Percentiles rank a stretch among this genome's conserved stretches.
phyloP scores from a whole-genome alignment of 1,139 yeast species.

The Diutina rugosa region DNA sequence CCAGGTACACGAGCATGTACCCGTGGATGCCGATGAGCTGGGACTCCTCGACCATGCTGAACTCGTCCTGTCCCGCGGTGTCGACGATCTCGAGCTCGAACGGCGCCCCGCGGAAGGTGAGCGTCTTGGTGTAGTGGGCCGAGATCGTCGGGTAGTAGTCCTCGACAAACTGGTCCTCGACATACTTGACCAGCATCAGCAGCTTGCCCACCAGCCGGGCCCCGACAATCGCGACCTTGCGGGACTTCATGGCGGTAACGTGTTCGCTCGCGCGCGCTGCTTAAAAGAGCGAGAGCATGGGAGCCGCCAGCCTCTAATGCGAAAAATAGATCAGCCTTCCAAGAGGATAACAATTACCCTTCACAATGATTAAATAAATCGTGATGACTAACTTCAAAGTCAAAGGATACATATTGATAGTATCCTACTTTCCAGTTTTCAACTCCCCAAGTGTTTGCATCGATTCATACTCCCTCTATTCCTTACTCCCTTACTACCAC shows the following conservation, averaged over 20 bases:
- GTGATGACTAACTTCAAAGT: too few relatives aligned
- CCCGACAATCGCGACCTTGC: conserved; percentile 83
- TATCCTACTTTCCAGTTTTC: too few relatives aligned
- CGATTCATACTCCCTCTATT: too few relatives aligned
- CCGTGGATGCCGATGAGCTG: conserved; percentile 81
- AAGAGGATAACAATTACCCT: too few relatives aligned
- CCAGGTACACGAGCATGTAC: conserved; percentile 70
- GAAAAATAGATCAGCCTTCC: too few relatives aligned
- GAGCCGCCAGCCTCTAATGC: too few relatives aligned
- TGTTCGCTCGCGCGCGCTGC: neutral
- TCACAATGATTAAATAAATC: too few relatives aligned
- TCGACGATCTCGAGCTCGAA: conserved; percentile 81
- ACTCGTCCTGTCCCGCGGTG: conserved; percentile 95
- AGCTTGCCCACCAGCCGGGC: conserved; percentile 87
- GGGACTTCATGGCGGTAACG: conserved; percentile 32
- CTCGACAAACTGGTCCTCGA: conserved; percentile 82
- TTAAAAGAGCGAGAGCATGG: neutral
- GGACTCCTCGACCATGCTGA: conserved; percentile 71
- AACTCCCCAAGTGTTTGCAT: too few relatives aligned
- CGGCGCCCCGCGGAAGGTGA: conserved; percentile 60
- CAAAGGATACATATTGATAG: too few relatives aligned
- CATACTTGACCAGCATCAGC: conserved; percentile 75
- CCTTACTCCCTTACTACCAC: too few relatives aligned
- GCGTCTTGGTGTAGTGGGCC: conserved; percentile 69
- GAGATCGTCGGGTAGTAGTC: conserved; percentile 89